A percentile compares a stretch with the other conserved stretches of the same genome.
These are phyloP conservation scores for Takashimella koratensis DNA, from an alignment of 1,284 basidiomycete species.

Conservation along the genomic window DNA sequence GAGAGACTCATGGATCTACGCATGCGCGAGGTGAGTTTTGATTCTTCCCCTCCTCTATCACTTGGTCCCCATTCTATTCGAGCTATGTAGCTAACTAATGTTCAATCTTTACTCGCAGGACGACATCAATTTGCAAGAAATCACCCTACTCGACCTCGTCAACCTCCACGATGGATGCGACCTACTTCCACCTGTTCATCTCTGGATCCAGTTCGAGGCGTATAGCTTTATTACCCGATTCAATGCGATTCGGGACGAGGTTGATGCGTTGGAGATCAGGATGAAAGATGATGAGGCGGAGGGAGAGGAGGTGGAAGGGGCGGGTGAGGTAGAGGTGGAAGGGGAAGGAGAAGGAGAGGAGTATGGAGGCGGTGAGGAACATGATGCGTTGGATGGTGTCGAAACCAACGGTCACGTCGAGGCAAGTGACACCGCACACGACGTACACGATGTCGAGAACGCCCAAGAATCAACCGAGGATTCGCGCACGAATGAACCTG, in stretches of 20 bases:
- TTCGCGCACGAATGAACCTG: not conserved
- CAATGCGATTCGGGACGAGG: slow-evolving; percentile 38
- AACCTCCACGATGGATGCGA: slow-evolving; percentile 38
- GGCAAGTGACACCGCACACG: too few species aligned
- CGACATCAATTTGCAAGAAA: too few species aligned
- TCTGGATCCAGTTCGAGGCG: slow-evolving; percentile 32
- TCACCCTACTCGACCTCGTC: slow-evolving; percentile 39
- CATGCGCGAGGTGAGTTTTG: too few species aligned
- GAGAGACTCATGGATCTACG: slow-evolving; percentile 52
- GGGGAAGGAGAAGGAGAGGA: not conserved
- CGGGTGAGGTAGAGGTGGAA: slow-evolving; percentile 7
- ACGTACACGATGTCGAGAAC: too few species aligned
- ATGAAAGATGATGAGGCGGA: too few species aligned
- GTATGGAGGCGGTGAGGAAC: not conserved
- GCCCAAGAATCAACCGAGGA: too few species aligned
- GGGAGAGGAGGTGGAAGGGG: slow-evolving; percentile 1
- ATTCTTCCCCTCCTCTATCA: too few species aligned
- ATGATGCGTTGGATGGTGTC: slow-evolving; percentile 32
- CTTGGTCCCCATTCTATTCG: too few species aligned
- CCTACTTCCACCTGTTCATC: slow-evolving; percentile 36
- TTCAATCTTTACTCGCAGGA: too few species aligned
- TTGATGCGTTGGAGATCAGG: too few species aligned
- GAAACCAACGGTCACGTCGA: too few species aligned
- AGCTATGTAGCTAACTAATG: slow-evolving; percentile 6
- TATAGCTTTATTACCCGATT: slow-evolving; percentile 39